phyloP scores from a whole-genome alignment of 2,329 filamentous ascomycete genomes.

The Trichophyton benhamiae region DNA sequence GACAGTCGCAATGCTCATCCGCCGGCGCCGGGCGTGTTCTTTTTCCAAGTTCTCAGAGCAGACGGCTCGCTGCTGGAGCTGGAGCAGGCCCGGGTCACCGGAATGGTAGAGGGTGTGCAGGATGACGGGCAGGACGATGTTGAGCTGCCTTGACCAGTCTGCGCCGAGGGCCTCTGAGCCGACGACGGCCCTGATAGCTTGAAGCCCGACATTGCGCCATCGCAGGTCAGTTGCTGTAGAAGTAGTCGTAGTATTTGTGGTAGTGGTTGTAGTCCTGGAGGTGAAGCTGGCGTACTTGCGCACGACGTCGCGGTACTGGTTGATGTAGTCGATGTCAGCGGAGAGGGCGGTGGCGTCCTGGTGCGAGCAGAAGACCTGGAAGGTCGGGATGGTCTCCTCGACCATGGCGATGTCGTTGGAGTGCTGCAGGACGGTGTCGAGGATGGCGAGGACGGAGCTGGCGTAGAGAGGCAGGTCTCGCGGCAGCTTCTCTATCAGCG shows the following conservation, averaged over 20 bases:
- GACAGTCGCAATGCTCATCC: conserved; percentile 69
- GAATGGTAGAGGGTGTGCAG: conserved; percentile 75
- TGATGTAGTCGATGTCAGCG: conserved; percentile 71
- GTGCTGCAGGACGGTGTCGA: conserved; percentile 65
- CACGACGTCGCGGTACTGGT: conserved; percentile 72
- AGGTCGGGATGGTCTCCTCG: conserved; percentile 76
- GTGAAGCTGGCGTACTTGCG: conserved; percentile 68
- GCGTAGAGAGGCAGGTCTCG: conserved; percentile 85
- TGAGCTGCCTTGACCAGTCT: conserved; percentile 62
- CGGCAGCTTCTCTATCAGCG: conserved; percentile 83
- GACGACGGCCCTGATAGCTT: conserved; percentile 70
- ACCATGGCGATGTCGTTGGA: conserved; percentile 86
- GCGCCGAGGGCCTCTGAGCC: conserved; percentile 66
- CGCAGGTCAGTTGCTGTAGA: conserved; percentile 55
- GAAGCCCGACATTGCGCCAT: conserved; percentile 61
- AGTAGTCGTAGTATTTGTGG: conserved; percentile 24
- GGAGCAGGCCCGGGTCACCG: conserved; percentile 55
- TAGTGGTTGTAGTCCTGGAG: conserved; percentile 42
- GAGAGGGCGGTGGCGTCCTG: conserved; percentile 77
- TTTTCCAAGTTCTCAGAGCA: conserved; percentile 54
- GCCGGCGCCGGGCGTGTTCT: conserved; percentile 51
- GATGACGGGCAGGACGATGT: conserved; percentile 69
- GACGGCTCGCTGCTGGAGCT: conserved; percentile 55
- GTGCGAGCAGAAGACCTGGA: conserved; percentile 76
- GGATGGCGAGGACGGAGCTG: conserved; percentile 68